phyloP scores from a whole-genome alignment of 176 grass and related monocot genomes.

The Cymbopogon citratus region DNA sequence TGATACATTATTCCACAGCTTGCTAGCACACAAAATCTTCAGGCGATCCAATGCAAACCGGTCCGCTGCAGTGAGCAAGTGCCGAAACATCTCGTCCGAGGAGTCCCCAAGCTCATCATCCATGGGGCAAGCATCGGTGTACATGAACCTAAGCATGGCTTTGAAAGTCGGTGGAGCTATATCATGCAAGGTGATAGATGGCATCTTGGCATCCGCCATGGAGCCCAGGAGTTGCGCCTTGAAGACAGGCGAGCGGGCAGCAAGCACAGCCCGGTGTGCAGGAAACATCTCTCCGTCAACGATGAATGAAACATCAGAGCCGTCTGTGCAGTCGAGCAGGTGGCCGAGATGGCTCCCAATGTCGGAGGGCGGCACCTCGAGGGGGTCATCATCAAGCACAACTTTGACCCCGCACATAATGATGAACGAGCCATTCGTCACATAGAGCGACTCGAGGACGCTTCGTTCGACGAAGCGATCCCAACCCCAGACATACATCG shows the following conservation, averaged over 20 bases:
- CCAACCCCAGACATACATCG: no score
- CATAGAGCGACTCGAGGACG: no score
- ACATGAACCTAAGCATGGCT: no score
- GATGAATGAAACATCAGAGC: neutral
- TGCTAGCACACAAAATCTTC: neutral
- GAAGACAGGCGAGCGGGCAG: no score
- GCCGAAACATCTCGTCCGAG: neutral
- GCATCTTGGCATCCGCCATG: no score
- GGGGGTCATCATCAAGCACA: neutral
- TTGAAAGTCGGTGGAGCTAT: no score
- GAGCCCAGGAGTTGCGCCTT: no score
- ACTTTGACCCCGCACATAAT: no score
- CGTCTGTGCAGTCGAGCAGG: neutral
- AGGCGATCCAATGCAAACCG: neutral
- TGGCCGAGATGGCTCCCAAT: neutral
- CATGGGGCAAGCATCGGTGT: neutral
- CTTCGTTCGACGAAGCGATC: no score
- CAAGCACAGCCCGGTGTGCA: no score
- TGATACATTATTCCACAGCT: conserved; percentile 18
- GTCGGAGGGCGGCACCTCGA: neutral
- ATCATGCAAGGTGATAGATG: no score
- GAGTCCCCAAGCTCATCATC: neutral
- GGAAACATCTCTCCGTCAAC: neutral
- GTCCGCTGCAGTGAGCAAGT: neutral
- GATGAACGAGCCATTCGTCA: no score